Percentiles rank a stretch among this genome's conserved stretches.
Evolutionary conservation across 805 yeast species (phyloP).

Genomic region (Ogataea polymorpha): DNA sequence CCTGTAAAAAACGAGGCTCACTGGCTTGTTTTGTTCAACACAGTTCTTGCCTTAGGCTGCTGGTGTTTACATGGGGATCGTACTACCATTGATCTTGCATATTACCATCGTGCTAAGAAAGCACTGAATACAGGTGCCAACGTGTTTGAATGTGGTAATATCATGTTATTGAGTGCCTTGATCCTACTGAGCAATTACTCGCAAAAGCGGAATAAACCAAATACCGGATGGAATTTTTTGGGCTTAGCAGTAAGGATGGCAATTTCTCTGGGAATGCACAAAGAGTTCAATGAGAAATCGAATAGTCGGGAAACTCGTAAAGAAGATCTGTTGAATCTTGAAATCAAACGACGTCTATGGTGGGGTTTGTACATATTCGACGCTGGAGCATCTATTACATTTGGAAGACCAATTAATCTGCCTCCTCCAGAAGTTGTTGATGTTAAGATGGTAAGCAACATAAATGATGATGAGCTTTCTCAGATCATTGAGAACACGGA

Average conservation of each 20-base stretch:
- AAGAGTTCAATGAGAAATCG: constrained; percentile 40
- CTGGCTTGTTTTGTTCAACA: constrained; percentile 54
- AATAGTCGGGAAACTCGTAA: constrained; percentile 14
- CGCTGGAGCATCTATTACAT: constrained; percentile 59
- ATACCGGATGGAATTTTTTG: constrained; percentile 65
- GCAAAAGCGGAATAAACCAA: constrained; percentile 63
- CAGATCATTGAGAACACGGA: constrained; percentile 24
- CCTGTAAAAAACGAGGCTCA: constrained; percentile 41
- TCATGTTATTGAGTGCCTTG: constrained; percentile 50
- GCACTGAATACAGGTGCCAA: constrained; percentile 36
- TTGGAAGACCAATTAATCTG: constrained; percentile 60
- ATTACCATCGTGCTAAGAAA: constrained; percentile 52
- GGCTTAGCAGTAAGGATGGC: constrained; percentile 70
- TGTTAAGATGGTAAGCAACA: constrained; percentile 47
- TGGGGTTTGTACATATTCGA: constrained; percentile 66
- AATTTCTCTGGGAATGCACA: constrained; percentile 58
- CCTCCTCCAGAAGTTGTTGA: constrained; percentile 47
- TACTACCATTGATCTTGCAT: constrained; percentile 49
- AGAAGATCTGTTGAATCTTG: constrained; percentile 43
- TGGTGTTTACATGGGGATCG: constrained; percentile 61
- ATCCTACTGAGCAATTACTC: constrained; percentile 57
- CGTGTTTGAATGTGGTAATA: constrained; percentile 59
- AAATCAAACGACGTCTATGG: constrained; percentile 61
- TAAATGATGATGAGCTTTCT: constrained; percentile 42
- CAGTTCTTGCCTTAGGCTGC: constrained; percentile 64